phyloP scores from a whole-genome alignment of 495 filamentous ascomycete genomes.

The Tuber melanosporum region DNA sequence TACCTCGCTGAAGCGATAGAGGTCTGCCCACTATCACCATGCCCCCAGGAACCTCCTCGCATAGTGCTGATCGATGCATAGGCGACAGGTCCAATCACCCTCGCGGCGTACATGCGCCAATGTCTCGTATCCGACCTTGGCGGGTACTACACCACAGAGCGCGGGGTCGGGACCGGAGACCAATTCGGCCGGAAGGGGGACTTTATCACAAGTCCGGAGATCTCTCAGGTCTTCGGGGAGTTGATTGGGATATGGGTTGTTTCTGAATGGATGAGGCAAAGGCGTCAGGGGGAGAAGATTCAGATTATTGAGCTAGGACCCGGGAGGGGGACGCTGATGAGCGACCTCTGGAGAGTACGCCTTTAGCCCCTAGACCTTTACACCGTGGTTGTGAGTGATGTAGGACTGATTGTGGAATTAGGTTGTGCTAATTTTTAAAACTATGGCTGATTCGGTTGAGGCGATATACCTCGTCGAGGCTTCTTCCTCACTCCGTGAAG shows the following conservation, averaged over 20 bases:
- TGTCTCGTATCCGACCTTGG: constrained; percentile 85
- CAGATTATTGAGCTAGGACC: constrained; percentile 91
- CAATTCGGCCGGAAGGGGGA: constrained; percentile 88
- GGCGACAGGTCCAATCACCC: constrained; percentile 80
- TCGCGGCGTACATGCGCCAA: constrained; percentile 96
- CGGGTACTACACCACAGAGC: constrained; percentile 82
- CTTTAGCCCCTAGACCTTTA: constrained; percentile 9
- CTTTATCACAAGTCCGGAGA: constrained; percentile 94
- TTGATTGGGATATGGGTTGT: constrained; percentile 89
- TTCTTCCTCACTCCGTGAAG: constrained; percentile 62
- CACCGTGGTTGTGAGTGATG: background rate
- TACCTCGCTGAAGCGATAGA: constrained; percentile 75
- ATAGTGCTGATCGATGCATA: constrained; percentile 37
- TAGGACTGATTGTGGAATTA: background rate
- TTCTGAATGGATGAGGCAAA: constrained; percentile 92
- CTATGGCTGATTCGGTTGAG: constrained; percentile 68
- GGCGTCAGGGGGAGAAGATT: constrained; percentile 59
- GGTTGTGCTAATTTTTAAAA: constrained; percentile 43
- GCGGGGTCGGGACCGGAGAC: constrained; percentile 54
- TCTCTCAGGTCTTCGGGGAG: constrained; percentile 94
- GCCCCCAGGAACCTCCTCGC: background rate
- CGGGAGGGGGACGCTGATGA: constrained; percentile 92
- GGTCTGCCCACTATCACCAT: constrained; percentile 46
- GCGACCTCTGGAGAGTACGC: constrained; percentile 82
- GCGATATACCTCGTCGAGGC: constrained; percentile 87